phyloP scores from a whole-genome alignment of 192 early-diverging fungal species.

The Powellomyces hirtus region DNA sequence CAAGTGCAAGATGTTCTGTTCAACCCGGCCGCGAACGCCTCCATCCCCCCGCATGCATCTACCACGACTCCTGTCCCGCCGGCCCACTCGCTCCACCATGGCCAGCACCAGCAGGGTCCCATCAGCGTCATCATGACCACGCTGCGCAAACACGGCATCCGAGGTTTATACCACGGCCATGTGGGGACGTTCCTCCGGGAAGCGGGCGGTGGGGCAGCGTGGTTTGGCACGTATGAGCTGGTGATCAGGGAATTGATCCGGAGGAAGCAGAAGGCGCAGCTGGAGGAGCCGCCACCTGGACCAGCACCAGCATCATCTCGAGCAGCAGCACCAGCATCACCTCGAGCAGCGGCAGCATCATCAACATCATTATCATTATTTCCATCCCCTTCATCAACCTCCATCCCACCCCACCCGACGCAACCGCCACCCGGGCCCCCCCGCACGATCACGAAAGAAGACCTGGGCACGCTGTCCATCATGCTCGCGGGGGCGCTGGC shows the following conservation, averaged over 20 bases:
- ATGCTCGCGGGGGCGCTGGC: slow-evolving; percentile 87
- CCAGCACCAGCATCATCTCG: not conserved
- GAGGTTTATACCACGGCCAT: slow-evolving; percentile 77
- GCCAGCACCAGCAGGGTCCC: slow-evolving; percentile 48
- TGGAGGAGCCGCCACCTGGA: no score
- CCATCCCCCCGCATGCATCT: not conserved
- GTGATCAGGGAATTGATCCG: slow-evolving; percentile 56
- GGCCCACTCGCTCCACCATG: not conserved
- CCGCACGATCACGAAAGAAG: slow-evolving; percentile 56
- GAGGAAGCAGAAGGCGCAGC: slow-evolving; percentile 7
- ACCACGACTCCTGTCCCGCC: not conserved
- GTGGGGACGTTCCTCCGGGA: slow-evolving; percentile 85
- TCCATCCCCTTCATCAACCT: not conserved
- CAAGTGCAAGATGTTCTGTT: slow-evolving; percentile 77
- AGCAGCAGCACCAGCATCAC: not conserved
- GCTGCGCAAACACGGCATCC: slow-evolving; percentile 54
- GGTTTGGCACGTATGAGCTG: slow-evolving; percentile 96
- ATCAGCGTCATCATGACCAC: slow-evolving; percentile 52
- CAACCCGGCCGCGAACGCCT: not conserved
- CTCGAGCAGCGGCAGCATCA: not conserved
- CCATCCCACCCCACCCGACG: not conserved
- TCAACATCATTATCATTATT: not conserved
- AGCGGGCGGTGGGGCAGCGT: slow-evolving; percentile 85
- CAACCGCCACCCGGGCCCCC: no score
- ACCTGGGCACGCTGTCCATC: slow-evolving; percentile 69